phyloP scores from a whole-genome alignment of 192 early-diverging fungal species.

The Jimgerdemannia lactiflua region DNA sequence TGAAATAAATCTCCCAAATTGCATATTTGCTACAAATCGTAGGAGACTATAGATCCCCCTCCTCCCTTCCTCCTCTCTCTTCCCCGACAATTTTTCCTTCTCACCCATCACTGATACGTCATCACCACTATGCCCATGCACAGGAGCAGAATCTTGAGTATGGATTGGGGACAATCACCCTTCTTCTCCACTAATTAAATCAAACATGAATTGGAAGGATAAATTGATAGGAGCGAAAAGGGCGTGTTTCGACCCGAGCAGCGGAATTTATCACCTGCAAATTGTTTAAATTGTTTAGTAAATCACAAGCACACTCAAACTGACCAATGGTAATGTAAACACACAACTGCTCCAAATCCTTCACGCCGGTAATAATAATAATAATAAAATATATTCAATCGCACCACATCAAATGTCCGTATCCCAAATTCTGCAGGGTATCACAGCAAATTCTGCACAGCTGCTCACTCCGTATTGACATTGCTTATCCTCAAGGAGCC shows the following conservation, averaged over 20 bases:
- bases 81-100: too few relatives aligned
- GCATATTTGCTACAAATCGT: too few relatives aligned
- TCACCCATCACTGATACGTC: background rate
- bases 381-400: slow-evolving; percentile 14
- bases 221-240: background rate
- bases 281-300: background rate
- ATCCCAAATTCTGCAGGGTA: slow-evolving; percentile 77
- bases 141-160: slow-evolving; percentile 62
- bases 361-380: too few relatives aligned
- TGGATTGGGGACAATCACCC: slow-evolving; percentile 76
- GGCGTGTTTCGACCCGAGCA: background rate
- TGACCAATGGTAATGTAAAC: too few relatives aligned
- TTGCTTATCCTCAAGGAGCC: slow-evolving; percentile 59
- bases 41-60: too few relatives aligned
- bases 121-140: slow-evolving; percentile 9
- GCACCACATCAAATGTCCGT: slow-evolving; percentile 83
- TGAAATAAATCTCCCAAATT: too few relatives aligned
- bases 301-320: background rate
- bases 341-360: too few relatives aligned
- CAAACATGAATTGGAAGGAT: background rate
- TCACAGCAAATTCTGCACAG: slow-evolving; percentile 85
- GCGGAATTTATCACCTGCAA: background rate
- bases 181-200: slow-evolving; percentile 34
- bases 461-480: slow-evolving; percentile 48
- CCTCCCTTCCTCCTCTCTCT: too few relatives aligned